Evolutionary conservation across 2,329 filamentous ascomycete species (phyloP), one percentile per base, ranked within the genome.

Genomic region (Cryphonectria nitschkei): DNA sequence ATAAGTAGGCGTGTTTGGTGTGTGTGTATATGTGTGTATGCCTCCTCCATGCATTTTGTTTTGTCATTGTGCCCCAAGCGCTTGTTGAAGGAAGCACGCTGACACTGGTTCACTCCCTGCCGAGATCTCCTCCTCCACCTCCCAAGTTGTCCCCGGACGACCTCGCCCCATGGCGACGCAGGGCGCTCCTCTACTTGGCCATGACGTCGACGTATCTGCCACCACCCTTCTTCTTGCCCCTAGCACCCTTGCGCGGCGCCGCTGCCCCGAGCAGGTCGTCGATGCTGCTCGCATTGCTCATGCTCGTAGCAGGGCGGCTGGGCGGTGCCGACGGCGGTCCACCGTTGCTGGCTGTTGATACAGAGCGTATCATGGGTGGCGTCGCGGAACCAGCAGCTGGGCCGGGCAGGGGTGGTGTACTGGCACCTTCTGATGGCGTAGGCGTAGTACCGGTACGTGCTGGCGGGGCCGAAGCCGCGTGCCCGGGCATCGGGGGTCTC

Each of bases 161-260:
- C 29, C 19, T 56, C 46, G 26, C 16, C n/a, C 9, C 5, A 54
- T 67, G 56, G 22, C 65, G 14, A 39, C 34, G 19, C 19, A 56
- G 32, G 39, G 54, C 61, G 11, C 6, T 29, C 29, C 43, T 37
- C 52, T 81, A 87, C 77, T 93, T 91, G 13, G 92, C 92, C 94
- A 98, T 98, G 72, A 99, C 94, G 86, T 99, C 96, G 41, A 99
- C 91, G 84, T 99, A 99, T 39, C 95, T 86, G 41, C 94, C 92
- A 32, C 91, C 90, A 22, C 58, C 69, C 52, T 73, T 73, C 85
- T 94, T 97, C 84, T 94, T 93, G 76, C 88, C 92, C 74, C 77
- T 82, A 0, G 86, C 86, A 6, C 85, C 83, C 76, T 92, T 95
- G 74, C 93, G 88, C 26, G 92, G 88, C 41, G 86, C 88, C 3